Conservation (phyloP, 1,139 yeast species). For the Zygoascus sp. region DNA sequence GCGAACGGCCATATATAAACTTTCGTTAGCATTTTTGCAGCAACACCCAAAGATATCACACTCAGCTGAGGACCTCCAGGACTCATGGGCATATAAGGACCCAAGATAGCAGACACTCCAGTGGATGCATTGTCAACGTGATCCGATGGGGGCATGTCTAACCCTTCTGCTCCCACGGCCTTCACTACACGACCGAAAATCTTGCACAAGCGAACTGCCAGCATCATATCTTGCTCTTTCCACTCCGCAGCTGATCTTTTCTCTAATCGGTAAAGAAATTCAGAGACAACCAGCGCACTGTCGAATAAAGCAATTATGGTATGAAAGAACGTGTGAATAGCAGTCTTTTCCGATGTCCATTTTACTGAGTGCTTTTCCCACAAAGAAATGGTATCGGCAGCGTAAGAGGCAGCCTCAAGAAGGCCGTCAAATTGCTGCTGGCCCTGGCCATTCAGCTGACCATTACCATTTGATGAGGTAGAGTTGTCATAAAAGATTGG, state of each 20-base stretch:
- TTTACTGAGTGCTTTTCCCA: conserved; percentile 38
- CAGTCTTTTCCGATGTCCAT: conserved; percentile 34
- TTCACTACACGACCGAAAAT: conserved; percentile 31
- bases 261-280: conserved; percentile 33
- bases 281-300: conserved; percentile 37
- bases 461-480: neutral
- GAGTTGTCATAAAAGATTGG: conserved; percentile 21
- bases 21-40: conserved; percentile 26
- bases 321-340: conserved; percentile 36
- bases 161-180: conserved; percentile 26
- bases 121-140: conserved; percentile 2
- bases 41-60: conserved; percentile 25
- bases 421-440: conserved; percentile 28
- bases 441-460: neutral
- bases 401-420: conserved; percentile 37
- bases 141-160: conserved; percentile 9
- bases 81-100: conserved; percentile 6
- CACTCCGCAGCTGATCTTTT: conserved; percentile 19
- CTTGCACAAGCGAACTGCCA: conserved; percentile 30
- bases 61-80: conserved; percentile 19
- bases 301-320: conserved; percentile 37
- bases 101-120: conserved; percentile 2
- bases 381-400: conserved; percentile 38
- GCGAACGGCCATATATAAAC: conserved; percentile 34
- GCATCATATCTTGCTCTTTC: conserved; percentile 30